Conservation (phyloP, 2,329 filamentous ascomycete species). For the Pyricularia sp. region DNA sequence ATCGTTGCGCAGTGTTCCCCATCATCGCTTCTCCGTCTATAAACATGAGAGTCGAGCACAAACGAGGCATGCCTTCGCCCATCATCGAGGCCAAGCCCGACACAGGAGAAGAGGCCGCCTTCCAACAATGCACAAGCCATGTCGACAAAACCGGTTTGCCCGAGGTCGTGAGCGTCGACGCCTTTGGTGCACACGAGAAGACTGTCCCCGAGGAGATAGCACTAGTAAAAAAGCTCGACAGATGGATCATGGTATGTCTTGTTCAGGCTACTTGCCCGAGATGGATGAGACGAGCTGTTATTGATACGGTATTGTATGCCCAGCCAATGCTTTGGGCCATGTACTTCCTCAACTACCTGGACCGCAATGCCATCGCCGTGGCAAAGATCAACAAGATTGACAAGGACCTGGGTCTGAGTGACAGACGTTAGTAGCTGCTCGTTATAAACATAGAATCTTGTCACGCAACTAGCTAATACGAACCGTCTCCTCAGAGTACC, state of each 20-base stretch:
- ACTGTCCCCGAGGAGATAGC: conserved; percentile 3
- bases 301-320: neutral
- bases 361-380: neutral
- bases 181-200: neutral
- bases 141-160: neutral
- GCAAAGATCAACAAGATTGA: neutral
- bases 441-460: neutral
- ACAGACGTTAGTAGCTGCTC: neutral
- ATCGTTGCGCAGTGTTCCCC: too few species aligned
- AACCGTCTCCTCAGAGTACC: too few species aligned
- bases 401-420: neutral
- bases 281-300: too few species aligned
- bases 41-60: neutral
- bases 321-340: neutral
- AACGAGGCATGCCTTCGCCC: neutral
- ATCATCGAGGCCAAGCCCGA: neutral
- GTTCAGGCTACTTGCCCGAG: too few species aligned
- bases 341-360: neutral
- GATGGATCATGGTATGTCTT: neutral
- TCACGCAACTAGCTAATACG: too few species aligned
- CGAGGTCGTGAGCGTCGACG: neutral
- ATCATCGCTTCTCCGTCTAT: too few species aligned
- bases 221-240: neutral
- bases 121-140: neutral
- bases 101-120: neutral